These are phyloP conservation scores for Colletotrichum plurivorum DNA, from an alignment of 2,329 filamentous ascomycete genomes.

Conservation along the genomic window DNA sequence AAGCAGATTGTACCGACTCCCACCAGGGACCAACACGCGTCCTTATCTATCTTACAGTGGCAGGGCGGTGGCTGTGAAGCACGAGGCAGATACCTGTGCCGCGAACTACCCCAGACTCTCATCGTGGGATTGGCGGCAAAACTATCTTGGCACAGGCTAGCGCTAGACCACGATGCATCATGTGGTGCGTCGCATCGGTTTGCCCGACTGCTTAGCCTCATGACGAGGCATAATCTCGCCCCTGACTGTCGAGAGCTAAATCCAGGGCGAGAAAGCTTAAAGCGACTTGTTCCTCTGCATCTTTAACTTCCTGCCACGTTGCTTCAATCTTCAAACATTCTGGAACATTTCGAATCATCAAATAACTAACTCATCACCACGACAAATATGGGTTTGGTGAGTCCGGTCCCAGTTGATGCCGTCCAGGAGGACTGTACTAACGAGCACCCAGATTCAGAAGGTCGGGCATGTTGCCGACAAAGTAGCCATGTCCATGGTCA, in stretches of 20 bases:
- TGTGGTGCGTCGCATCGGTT: background rate
- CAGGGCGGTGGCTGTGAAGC: no score
- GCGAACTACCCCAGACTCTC: background rate
- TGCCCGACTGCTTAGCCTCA: background rate
- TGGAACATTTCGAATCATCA: no score
- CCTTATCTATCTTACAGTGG: no score
- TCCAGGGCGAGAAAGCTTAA: no score
- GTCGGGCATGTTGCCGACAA: slow-evolving; percentile 12
- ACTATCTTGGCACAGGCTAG: background rate
- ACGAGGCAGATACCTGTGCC: background rate
- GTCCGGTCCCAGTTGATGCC: no score
- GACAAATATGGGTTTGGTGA: slow-evolving; percentile 17
- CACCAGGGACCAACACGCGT: no score
- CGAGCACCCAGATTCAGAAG: background rate
- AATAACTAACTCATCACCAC: background rate
- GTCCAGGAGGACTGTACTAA: background rate
- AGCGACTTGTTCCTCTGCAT: no score
- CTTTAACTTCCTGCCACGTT: no score
- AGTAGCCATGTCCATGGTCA: background rate
- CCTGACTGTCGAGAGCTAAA: no score
- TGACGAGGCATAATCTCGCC: background rate
- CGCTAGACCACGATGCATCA: background rate
- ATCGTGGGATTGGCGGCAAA: slow-evolving; percentile 16
- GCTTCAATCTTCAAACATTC: no score
- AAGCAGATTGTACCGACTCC: no score